These are phyloP conservation scores for Hyaloscypha hepaticicola DNA, from an alignment of 495 filamentous ascomycete species.

Conservation along the genomic window DNA sequence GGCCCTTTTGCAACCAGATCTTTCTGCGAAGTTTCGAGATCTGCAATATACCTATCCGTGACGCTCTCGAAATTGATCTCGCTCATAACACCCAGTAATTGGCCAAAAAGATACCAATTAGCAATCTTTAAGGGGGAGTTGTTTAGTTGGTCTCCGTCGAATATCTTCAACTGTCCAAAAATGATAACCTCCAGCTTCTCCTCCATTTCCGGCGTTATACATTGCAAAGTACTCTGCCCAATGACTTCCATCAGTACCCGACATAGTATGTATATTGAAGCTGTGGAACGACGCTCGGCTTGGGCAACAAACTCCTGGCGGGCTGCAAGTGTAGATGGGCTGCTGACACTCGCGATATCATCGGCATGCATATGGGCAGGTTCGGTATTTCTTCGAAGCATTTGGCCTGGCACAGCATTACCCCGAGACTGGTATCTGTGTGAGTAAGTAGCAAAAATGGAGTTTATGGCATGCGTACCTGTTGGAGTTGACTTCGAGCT, in stretches of 20 bases:
- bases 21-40: constrained; percentile 74
- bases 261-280: constrained; percentile 93
- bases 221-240: constrained; percentile 77
- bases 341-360: constrained; percentile 17
- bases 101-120: constrained; percentile 92
- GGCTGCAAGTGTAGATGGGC: constrained; percentile 45
- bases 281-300: constrained; percentile 81
- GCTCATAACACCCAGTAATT: constrained; percentile 93
- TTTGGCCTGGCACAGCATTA: constrained; percentile 39
- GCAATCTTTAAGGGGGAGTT: constrained; percentile 79
- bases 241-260: constrained; percentile 92
- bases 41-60: constrained; percentile 71
- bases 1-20: constrained; percentile 66
- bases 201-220: constrained; percentile 83
- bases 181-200: constrained; percentile 79
- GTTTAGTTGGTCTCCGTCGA: constrained; percentile 79
- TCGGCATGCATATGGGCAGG: constrained; percentile 37
- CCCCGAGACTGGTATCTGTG: constrained; percentile 27
- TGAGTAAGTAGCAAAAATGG: constrained; percentile 1
- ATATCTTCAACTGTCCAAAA: constrained; percentile 83
- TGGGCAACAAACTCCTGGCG: constrained; percentile 69
- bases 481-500: constrained; percentile 57
- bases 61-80: constrained; percentile 84
- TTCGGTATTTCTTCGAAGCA: constrained; percentile 56
- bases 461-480: constrained; percentile 41